Base-by-base conservation (phyloP, 441 rosid species). In the Adansonia rubrostipa region DNA sequence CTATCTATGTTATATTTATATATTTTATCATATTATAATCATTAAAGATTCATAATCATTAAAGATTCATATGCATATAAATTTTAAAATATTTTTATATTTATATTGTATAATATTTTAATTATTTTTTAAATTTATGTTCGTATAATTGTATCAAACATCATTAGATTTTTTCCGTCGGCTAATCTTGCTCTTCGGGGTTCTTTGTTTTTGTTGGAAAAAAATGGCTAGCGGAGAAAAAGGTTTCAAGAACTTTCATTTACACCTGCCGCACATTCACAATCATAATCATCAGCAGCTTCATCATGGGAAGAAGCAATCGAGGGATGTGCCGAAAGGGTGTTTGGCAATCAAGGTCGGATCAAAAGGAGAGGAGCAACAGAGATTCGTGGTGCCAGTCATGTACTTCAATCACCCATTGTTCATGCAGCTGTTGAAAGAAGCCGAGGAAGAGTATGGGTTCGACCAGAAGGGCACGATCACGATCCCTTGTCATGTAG, bases 331-430 rank as follows among this genome's bases (percentile, higher is more conserved):
- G 8, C 96, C 98, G 0, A 95, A 92, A 81, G 99, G 99, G 61
- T 95, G 89, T 85, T 82, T 95, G 85, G 99, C 97, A 0, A 89
- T 95, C 47, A 90, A 88, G 80, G 99, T 95, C 9, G 99, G 99
- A 1, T 71, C 62, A 4, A 85, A 84, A 71, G 97, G 89, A 62
- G 94, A 87, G 82, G 91, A 93, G 79, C 87, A 85, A 56, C 89
- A 90, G 75, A 86, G 96, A 87, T 89, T 96, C 71, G 84, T 96
- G 33, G 90, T 96, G 77, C 99, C 99, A 15, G 93, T 93, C 74
- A 71, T 87, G n/a, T 92, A 93, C 85, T 90, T 96, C 67, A 96
- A 96, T 58, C 99, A 96, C 69, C 99, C 99, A 1, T 83, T 92
- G 82, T 96, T 96, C 86, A 87, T 86, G 82, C 89, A 89, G 75